phyloP scores from a whole-genome alignment of 2,329 filamentous ascomycete genomes.

The Waltergamsia citrina region DNA sequence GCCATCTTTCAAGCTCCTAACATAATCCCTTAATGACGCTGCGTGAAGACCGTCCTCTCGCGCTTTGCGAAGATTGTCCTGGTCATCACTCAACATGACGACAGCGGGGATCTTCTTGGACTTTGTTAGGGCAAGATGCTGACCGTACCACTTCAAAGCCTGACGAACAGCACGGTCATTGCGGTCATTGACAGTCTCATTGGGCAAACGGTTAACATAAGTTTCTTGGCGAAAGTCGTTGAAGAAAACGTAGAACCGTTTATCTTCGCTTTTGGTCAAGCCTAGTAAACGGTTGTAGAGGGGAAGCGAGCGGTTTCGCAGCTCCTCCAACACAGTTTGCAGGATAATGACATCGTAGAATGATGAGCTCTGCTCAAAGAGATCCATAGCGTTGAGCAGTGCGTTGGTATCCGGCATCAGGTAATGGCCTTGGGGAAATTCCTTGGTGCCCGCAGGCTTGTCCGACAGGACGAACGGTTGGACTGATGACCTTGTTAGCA shows the following conservation, averaged over 20 bases:
- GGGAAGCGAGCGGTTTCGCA: conserved; percentile 86
- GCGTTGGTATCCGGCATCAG: conserved; percentile 94
- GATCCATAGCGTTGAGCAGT: conserved; percentile 88
- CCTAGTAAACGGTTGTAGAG: conserved; percentile 89
- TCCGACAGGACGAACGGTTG: conserved; percentile 82
- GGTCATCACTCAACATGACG: conserved; percentile 91
- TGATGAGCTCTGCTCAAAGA: conserved; percentile 84
- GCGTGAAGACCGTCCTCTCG: conserved; percentile 65
- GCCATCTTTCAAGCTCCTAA: conserved; percentile 73
- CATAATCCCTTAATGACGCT: conserved; percentile 64
- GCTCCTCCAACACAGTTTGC: conserved; percentile 92
- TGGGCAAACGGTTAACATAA: conserved; percentile 61
- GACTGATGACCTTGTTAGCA: conserved; percentile 34
- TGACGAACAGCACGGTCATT: conserved; percentile 87
- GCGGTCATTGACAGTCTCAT: conserved; percentile 90
- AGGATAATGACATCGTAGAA: conserved; percentile 97
- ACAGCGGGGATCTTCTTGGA: conserved; percentile 59
- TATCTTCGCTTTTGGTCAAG: conserved; percentile 89
- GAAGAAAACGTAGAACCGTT: conserved; percentile 98
- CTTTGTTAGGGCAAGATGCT: conserved; percentile 64
- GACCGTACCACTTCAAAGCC: conserved; percentile 82
- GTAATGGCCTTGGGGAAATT: conserved; percentile 83
- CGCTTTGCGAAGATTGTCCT: conserved; percentile 76
- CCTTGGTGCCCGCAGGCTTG: conserved; percentile 72
- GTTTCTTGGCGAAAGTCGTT: conserved; percentile 96